These are phyloP conservation scores for Pistacia atlantica DNA, from an alignment of 345 rosid species.

Conservation along the genomic window DNA sequence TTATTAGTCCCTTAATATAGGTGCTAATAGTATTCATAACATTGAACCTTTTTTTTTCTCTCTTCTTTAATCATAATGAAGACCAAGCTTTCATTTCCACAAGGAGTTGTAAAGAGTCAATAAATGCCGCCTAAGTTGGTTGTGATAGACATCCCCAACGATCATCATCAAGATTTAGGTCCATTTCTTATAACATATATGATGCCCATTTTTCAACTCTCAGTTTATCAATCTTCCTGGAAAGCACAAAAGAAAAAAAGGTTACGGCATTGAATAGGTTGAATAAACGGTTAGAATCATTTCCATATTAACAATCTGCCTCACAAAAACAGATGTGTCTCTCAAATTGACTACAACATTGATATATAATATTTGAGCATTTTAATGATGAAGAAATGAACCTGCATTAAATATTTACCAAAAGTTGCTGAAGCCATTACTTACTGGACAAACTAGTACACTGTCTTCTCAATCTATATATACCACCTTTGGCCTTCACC, in stretches of 20 bases:
- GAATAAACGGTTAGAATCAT: background rate
- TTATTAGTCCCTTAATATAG: background rate
- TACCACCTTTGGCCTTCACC: background rate
- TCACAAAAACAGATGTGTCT: background rate
- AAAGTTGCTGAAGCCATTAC: background rate
- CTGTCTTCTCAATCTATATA: background rate
- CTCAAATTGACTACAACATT: background rate
- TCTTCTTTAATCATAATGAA: background rate
- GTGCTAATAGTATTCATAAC: background rate
- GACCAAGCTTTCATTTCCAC: background rate
- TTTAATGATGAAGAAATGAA: background rate
- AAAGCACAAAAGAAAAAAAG: background rate
- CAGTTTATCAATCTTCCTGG: background rate
- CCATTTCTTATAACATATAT: background rate
- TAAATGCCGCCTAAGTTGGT: slow-evolving; percentile 5
- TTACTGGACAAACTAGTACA: background rate
- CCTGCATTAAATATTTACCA: background rate
- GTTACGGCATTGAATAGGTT: background rate
- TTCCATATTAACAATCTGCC: too few relatives aligned
- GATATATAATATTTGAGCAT: background rate
- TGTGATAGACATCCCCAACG: background rate
- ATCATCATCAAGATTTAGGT: background rate
- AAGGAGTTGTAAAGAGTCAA: background rate
- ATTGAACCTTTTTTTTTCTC: background rate
- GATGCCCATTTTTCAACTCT: background rate